Percentiles rank a stretch among this genome's conserved stretches.
These are phyloP conservation scores for Teratosphaeria gauchensis DNA, from an alignment of 2,329 filamentous ascomycete genomes.

Conservation along the genomic window DNA sequence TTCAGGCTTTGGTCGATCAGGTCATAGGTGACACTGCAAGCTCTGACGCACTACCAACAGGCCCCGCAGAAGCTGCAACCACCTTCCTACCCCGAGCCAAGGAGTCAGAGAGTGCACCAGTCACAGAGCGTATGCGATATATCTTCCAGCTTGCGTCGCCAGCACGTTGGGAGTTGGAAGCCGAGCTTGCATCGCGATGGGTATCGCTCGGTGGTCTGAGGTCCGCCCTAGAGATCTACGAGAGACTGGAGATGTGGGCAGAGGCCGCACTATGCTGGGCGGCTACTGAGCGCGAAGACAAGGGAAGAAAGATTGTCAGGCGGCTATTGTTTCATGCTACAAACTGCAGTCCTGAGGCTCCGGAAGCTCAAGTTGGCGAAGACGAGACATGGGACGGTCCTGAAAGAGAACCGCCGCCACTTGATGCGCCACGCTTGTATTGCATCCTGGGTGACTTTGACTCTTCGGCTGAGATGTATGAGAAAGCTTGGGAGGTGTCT, in stretches of 20 bases:
- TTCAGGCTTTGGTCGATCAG: constrained; percentile 92
- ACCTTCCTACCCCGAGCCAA: constrained; percentile 74
- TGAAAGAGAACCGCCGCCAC: constrained; percentile 59
- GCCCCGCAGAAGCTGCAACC: constrained; percentile 36
- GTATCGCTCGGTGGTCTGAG: constrained; percentile 75
- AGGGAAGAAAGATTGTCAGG: constrained; percentile 66
- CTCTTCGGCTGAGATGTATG: constrained; percentile 62
- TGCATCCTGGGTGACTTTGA: constrained; percentile 92
- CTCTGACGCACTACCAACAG: constrained; percentile 6
- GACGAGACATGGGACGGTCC: constrained; percentile 53
- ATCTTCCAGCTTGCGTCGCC: constrained; percentile 77
- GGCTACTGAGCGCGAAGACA: constrained; percentile 67
- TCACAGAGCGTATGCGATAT: constrained; percentile 67
- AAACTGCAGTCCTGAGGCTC: constrained; percentile 28
- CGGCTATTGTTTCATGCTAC: constrained; percentile 68
- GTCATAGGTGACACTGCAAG: constrained; percentile 73
- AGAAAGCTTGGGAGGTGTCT: constrained; percentile 81
- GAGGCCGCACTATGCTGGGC: constrained; percentile 89
- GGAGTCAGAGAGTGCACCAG: constrained; percentile 65
- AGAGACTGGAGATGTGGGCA: constrained; percentile 84
- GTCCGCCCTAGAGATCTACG: constrained; percentile 91
- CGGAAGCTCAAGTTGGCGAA: constrained; percentile 25
- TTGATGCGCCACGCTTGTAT: constrained; percentile 77
- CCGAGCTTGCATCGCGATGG: constrained; percentile 90
- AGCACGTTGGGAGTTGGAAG: constrained; percentile 86